A percentile compares a stretch with the other conserved stretches of the same genome.
phyloP scores from a whole-genome alignment of 305 asterid genomes.

The Fraxinus xanthoxyloides region DNA sequence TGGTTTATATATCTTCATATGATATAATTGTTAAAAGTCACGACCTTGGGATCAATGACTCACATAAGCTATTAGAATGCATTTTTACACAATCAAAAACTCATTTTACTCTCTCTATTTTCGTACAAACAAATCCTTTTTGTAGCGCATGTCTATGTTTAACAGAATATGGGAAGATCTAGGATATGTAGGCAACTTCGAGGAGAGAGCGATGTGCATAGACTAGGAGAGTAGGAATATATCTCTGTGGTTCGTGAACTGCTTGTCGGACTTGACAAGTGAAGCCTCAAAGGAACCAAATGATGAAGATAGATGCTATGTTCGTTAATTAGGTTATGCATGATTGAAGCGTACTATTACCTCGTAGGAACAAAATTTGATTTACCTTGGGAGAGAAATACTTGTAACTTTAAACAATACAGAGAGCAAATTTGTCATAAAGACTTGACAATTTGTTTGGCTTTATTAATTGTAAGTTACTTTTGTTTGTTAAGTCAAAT shows the following conservation, averaged over 20 bases:
- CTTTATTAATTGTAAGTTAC: not conserved
- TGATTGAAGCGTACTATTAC: not conserved
- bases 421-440: not conserved
- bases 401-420: not conserved
- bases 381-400: not conserved
- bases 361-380: not conserved
- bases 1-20: too few relatives aligned
- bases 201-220: not conserved
- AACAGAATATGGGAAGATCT: not conserved
- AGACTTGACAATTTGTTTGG: not conserved
- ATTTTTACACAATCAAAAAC: not conserved
- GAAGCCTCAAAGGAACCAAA: not conserved
- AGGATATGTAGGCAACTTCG: not conserved
- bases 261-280: not conserved
- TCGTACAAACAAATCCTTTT: not conserved
- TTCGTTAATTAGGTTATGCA: not conserved
- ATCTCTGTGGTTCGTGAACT: not conserved
- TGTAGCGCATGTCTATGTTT: not conserved
- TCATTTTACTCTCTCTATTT: not conserved
- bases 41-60: not conserved
- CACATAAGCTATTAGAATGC: not conserved
- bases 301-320: not conserved
- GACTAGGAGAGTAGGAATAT: not conserved
- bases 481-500: too few relatives aligned
- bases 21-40: not conserved